phyloP scores from a whole-genome alignment of 495 filamentous ascomycete genomes.

The Aspergillus olivimuriae region DNA sequence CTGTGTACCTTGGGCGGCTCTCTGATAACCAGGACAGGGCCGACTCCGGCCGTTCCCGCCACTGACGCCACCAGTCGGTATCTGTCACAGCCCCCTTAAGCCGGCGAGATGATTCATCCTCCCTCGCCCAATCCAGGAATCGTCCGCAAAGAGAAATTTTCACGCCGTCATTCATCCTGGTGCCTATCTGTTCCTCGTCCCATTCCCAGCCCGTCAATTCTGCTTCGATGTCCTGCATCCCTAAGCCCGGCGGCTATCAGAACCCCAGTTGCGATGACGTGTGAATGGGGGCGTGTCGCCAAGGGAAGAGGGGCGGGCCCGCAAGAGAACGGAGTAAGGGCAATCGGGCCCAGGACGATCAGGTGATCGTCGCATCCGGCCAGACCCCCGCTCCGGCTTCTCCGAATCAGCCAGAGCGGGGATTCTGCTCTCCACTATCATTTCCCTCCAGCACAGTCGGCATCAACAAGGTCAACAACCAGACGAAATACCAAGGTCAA shows the following conservation, averaged over 20 bases:
- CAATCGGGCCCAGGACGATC: constrained; percentile 4
- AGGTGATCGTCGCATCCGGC: constrained; percentile 25
- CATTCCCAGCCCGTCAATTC: too few species aligned
- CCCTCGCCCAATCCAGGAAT: too few species aligned
- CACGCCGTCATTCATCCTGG: background rate
- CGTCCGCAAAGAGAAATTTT: too few species aligned
- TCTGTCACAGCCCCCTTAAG: constrained; percentile 3
- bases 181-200: background rate
- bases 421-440: too few species aligned
- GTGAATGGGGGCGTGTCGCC: constrained; percentile 12
- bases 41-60: constrained; percentile 19
- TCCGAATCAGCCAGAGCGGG: too few species aligned
- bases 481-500: too few species aligned
- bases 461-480: too few species aligned
- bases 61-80: constrained; percentile 23
- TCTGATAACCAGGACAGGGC: background rate
- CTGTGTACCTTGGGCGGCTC: constrained; percentile 4
- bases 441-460: too few species aligned
- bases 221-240: too few species aligned
- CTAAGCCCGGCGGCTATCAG: constrained; percentile 1
- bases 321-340: constrained; percentile 4
- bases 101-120: background rate
- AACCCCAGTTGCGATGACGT: constrained; percentile 10
- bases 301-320: constrained; percentile 5
- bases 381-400: constrained; percentile 2